phyloP scores from a whole-genome alignment of 1,284 basidiomycete genomes.

The Sphaerobolus stellatus region DNA sequence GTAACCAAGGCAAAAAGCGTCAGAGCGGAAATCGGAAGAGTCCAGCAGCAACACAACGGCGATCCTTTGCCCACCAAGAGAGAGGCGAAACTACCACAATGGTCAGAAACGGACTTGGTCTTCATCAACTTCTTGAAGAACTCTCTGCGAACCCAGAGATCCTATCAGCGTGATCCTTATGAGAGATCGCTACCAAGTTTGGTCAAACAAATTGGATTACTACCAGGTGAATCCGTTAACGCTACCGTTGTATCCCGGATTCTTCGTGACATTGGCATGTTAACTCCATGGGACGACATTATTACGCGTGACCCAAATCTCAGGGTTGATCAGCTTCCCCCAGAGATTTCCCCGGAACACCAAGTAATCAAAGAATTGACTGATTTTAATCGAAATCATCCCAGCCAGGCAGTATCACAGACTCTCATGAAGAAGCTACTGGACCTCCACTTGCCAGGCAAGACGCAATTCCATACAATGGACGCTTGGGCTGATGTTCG shows the following conservation, averaged over 20 bases:
- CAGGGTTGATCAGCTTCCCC: slow-evolving; percentile 27
- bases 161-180: slow-evolving; percentile 68
- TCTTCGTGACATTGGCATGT: slow-evolving; percentile 66
- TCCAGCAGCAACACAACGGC: slow-evolving; percentile 30
- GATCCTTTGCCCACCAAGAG: slow-evolving; percentile 29
- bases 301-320: slow-evolving; percentile 18
- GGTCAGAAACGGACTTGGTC: slow-evolving; percentile 57
- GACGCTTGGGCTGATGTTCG: slow-evolving; percentile 69
- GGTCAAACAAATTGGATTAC: slow-evolving; percentile 55
- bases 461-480: slow-evolving; percentile 54
- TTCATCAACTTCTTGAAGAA: slow-evolving; percentile 69
- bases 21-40: slow-evolving; percentile 41
- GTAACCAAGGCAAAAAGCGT: slow-evolving; percentile 54
- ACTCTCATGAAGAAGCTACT: slow-evolving; percentile 16
- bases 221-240: slow-evolving; percentile 36
- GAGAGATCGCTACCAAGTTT: slow-evolving; percentile 54
- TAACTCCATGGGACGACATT: slow-evolving; percentile 74
- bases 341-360: slow-evolving; percentile 36
- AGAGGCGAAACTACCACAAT: slow-evolving; percentile 37
- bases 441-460: slow-evolving; percentile 39
- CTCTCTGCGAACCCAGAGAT: slow-evolving; percentile 58
- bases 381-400: slow-evolving; percentile 34
- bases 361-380: slow-evolving; percentile 28
- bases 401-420: slow-evolving; percentile 1
- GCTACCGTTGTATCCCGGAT: slow-evolving; percentile 43